These are phyloP conservation scores for Citrus cavaleriei DNA, from an alignment of 345 rosid species.

Conservation along the genomic window DNA sequence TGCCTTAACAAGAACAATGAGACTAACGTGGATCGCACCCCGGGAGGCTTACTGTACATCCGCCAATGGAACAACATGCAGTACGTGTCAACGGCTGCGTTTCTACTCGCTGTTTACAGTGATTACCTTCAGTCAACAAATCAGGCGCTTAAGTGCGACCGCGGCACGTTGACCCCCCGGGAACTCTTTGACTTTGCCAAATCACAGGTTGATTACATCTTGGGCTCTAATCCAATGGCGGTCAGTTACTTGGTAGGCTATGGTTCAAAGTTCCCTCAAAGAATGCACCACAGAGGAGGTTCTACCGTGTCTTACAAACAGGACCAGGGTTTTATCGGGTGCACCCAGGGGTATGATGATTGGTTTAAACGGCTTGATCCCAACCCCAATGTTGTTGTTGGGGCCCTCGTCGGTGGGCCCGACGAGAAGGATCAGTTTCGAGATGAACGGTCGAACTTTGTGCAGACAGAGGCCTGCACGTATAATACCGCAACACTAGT, in stretches of 20 bases:
- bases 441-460: slow-evolving; percentile 41
- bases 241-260: slow-evolving; percentile 63
- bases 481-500: slow-evolving; percentile 56
- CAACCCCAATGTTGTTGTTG: slow-evolving; percentile 45
- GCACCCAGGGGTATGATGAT: slow-evolving; percentile 59
- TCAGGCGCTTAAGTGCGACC: slow-evolving; percentile 32
- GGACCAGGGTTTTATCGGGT: slow-evolving; percentile 55
- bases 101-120: slow-evolving; percentile 47
- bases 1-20: slow-evolving; percentile 60
- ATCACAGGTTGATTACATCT: slow-evolving; percentile 59
- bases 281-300: slow-evolving; percentile 76
- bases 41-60: slow-evolving; percentile 71
- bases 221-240: slow-evolving; percentile 53
- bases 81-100: slow-evolving; percentile 69
- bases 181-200: slow-evolving; percentile 35
- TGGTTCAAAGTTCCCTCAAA: slow-evolving; percentile 41
- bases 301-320: slow-evolving; percentile 42
- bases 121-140: slow-evolving; percentile 34
- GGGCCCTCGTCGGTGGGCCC: slow-evolving; percentile 72
- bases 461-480: slow-evolving; percentile 61
- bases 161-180: slow-evolving; percentile 18
- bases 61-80: slow-evolving; percentile 99
- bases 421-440: slow-evolving; percentile 37
- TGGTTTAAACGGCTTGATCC: slow-evolving; percentile 35
- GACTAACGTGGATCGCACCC: slow-evolving; percentile 57